Evolutionary conservation across 139 green algal genomes (phyloP).

Genomic region (Nannochloris sp.): DNA sequence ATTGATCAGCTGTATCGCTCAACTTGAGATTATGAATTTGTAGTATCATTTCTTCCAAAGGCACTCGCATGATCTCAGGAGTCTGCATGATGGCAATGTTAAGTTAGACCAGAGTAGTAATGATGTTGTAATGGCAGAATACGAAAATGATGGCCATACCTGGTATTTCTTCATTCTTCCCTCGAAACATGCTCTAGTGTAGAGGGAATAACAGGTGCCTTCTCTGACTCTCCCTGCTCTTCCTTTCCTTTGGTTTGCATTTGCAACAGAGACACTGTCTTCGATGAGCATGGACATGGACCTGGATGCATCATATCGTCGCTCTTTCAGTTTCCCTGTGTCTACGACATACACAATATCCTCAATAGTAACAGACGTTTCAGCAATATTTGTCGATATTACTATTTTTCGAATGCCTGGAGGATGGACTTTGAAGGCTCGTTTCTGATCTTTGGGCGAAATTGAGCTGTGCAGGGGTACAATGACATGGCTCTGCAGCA

Average conservation of each 20-base stretch:
- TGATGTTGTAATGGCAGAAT: not conserved
- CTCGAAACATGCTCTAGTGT: slow-evolving; percentile 60
- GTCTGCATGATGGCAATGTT: slow-evolving; percentile 28
- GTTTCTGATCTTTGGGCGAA: slow-evolving; percentile 25
- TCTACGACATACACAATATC: slow-evolving; percentile 92
- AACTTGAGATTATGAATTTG: slow-evolving; percentile 70
- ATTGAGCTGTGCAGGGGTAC: slow-evolving; percentile 45
- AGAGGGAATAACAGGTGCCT: slow-evolving; percentile 71
- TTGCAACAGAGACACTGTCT: slow-evolving; percentile 62
- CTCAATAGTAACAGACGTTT: slow-evolving; percentile 94
- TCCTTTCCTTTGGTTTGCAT: slow-evolving; percentile 22
- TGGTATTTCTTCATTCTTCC: slow-evolving; percentile 53
- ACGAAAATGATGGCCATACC: slow-evolving; percentile 9
- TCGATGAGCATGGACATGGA: slow-evolving; percentile 73
- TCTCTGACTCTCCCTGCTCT: slow-evolving; percentile 76
- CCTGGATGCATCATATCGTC: slow-evolving; percentile 51
- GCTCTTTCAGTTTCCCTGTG: slow-evolving; percentile 68
- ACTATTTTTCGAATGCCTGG: slow-evolving; percentile 71
- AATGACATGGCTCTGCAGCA: slow-evolving; percentile 19
- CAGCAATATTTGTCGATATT: slow-evolving; percentile 93
- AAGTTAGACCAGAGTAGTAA: slow-evolving; percentile 4
- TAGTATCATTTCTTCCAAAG: slow-evolving; percentile 88
- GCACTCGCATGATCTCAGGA: slow-evolving; percentile 82
- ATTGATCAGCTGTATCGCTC: slow-evolving; percentile 43
- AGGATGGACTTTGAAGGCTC: slow-evolving; percentile 32